Percentiles rank a stretch among this genome's conserved stretches.
These are phyloP conservation scores for Didymellaceae sp. DNA, from an alignment of 2,329 filamentous ascomycete genomes.

Conservation along the genomic window DNA sequence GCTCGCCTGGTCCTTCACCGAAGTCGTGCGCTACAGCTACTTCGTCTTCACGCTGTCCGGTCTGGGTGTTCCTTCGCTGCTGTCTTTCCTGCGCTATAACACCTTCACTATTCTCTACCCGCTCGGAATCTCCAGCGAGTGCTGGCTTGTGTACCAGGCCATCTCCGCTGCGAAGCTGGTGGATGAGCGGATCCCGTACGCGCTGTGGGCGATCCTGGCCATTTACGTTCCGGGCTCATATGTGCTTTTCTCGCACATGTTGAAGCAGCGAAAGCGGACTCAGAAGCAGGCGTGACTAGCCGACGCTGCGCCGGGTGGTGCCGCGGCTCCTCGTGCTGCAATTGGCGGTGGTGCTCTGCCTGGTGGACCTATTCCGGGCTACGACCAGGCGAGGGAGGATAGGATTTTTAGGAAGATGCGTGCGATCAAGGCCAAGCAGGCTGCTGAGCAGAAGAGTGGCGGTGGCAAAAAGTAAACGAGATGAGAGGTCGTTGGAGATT, in stretches of 20 bases:
- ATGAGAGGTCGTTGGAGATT: neutral
- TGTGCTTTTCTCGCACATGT: slow-evolving; percentile 92
- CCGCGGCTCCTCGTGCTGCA: no score
- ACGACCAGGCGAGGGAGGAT: slow-evolving; percentile 13
- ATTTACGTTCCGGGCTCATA: slow-evolving; percentile 84
- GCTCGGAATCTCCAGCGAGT: slow-evolving; percentile 81
- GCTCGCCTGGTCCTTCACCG: slow-evolving; percentile 85
- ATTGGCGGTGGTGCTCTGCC: no score
- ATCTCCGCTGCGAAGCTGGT: slow-evolving; percentile 64
- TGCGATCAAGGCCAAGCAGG: slow-evolving; percentile 1
- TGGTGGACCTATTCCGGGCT: neutral
- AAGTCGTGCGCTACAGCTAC: slow-evolving; percentile 92
- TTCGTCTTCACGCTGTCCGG: slow-evolving; percentile 75
- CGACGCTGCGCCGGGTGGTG: neutral
- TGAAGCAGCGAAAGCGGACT: slow-evolving; percentile 83
- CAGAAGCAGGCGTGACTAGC: slow-evolving; percentile 49
- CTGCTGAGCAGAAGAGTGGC: neutral
- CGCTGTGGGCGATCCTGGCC: slow-evolving; percentile 69
- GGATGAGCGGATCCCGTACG: slow-evolving; percentile 61
- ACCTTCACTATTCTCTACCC: slow-evolving; percentile 94
- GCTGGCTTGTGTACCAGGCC: slow-evolving; percentile 76
- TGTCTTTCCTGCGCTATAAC: slow-evolving; percentile 84
- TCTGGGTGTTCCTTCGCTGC: slow-evolving; percentile 64
- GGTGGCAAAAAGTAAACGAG: neutral
- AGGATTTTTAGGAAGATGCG: slow-evolving; percentile 12